A percentile compares a stretch with the other conserved stretches of the same genome.
phyloP scores from a whole-genome alignment of 768 basidiomycete species.

The Butyriboletus loyo region DNA sequence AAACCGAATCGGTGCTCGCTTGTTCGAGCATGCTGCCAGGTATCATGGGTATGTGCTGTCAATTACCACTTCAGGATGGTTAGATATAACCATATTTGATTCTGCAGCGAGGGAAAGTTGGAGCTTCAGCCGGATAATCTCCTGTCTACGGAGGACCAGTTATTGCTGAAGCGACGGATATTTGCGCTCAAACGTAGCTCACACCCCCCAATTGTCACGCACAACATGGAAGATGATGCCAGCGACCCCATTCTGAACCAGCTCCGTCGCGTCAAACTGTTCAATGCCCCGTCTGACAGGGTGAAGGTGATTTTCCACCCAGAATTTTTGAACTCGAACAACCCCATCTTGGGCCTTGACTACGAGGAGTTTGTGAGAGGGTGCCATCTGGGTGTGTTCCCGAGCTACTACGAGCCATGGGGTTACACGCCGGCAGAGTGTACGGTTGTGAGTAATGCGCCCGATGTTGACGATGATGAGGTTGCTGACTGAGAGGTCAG shows the following conservation, averaged over 20 bases:
- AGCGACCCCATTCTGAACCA: slow-evolving; percentile 94
- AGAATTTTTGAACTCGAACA: slow-evolving; percentile 96
- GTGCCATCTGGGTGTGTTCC: slow-evolving; percentile 98
- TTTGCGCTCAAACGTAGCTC: slow-evolving; percentile 94
- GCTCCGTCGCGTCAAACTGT: slow-evolving; percentile 89
- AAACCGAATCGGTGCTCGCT: slow-evolving; percentile 82
- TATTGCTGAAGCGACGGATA: slow-evolving; percentile 91
- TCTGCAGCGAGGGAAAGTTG: slow-evolving; percentile 63
- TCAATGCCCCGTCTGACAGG: slow-evolving; percentile 84
- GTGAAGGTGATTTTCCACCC: slow-evolving; percentile 99
- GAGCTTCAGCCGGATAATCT: slow-evolving; percentile 73
- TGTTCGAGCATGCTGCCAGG: slow-evolving; percentile 93
- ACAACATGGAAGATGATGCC: slow-evolving; percentile 96
- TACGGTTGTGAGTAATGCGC: slow-evolving; percentile 72
- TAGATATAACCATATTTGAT: not conserved
- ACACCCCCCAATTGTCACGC: slow-evolving; percentile 94
- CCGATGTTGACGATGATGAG: not conserved
- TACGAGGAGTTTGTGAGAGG: slow-evolving; percentile 99
- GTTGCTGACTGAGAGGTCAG: slow-evolving; percentile 34
- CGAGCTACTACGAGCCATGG: slow-evolving; percentile 96
- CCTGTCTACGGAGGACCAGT: slow-evolving; percentile 88
- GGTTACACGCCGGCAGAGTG: slow-evolving; percentile 98
- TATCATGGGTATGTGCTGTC: slow-evolving; percentile 73
- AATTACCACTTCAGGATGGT: not conserved
- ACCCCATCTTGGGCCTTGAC: slow-evolving; percentile 94